phyloP scores from a whole-genome alignment of 805 yeast species.

The Saturnispora silvae region DNA sequence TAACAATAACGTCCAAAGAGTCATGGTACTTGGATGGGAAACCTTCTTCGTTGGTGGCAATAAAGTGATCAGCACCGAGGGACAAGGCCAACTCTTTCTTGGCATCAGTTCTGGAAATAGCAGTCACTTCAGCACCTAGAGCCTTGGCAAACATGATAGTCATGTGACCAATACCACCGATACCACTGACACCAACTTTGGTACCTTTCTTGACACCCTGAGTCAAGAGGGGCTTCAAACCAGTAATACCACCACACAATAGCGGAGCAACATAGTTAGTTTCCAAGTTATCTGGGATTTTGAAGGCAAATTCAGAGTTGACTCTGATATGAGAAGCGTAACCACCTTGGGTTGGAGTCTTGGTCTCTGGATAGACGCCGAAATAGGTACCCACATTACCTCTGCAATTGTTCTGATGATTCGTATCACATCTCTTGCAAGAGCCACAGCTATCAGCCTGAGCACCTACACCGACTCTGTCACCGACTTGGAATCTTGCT shows the following conservation, averaged over 20 bases:
- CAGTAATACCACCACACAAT: constrained; percentile 49
- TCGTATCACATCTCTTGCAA: constrained; percentile 30
- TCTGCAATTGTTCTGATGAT: constrained; percentile 39
- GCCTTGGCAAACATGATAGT: constrained; percentile 45
- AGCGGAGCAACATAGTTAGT: constrained; percentile 39
- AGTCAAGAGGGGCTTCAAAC: constrained; percentile 35
- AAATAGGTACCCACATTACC: constrained; percentile 42
- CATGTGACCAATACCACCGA: constrained; percentile 39
- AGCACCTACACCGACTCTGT: constrained; percentile 45
- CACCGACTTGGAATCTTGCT: constrained; percentile 31
- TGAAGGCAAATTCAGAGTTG: constrained; percentile 35
- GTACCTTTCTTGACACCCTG: constrained; percentile 37
- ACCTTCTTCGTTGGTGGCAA: constrained; percentile 42
- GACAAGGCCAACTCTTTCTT: constrained; percentile 39
- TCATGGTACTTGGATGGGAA: constrained; percentile 29
- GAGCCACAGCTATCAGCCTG: constrained; percentile 28
- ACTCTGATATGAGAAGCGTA: constrained; percentile 38
- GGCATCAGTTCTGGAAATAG: constrained; percentile 39
- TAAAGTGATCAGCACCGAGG: constrained; percentile 43
- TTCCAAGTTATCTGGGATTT: constrained; percentile 37
- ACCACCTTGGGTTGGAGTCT: constrained; percentile 37
- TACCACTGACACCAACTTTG: constrained; percentile 39
- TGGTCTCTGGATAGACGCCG: constrained; percentile 33
- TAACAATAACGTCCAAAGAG: constrained; percentile 36
- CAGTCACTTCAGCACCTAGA: constrained; percentile 49